phyloP scores from a whole-genome alignment of 805 yeast species.

The Candida maesae region DNA sequence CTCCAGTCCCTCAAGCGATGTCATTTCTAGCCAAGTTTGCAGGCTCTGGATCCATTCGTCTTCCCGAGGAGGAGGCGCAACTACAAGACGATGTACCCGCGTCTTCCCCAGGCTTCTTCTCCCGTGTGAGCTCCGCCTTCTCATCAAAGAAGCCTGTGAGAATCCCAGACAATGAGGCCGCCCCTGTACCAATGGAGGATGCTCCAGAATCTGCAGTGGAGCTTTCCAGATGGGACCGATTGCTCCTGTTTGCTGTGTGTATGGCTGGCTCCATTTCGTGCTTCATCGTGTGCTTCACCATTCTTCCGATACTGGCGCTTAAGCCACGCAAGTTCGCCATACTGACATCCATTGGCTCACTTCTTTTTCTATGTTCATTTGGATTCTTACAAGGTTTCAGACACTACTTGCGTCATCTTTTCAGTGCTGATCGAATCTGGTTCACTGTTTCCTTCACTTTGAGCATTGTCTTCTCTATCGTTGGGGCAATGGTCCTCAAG shows the following conservation, averaged over 20 bases:
- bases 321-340: constrained; percentile 21
- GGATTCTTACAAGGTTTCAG: constrained; percentile 15
- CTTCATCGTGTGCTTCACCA: constrained; percentile 18
- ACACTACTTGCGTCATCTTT: constrained; percentile 12
- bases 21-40: constrained; percentile 8
- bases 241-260: constrained; percentile 18
- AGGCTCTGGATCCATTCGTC: constrained; percentile 11
- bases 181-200: constrained; percentile 4
- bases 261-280: constrained; percentile 21
- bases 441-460: constrained; percentile 12
- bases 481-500: constrained; percentile 12
- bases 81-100: constrained; percentile 1
- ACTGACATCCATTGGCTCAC: constrained; percentile 18
- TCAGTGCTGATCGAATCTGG: constrained; percentile 20
- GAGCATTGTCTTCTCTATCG: constrained; percentile 13
- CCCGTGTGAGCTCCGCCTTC: constrained; percentile 4
- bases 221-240: constrained; percentile 18
- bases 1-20: constrained; percentile 3
- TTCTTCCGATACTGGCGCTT: constrained; percentile 17
- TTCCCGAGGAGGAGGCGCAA: constrained; percentile 13
- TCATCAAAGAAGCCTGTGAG: neutral
- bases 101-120: constrained; percentile 3
- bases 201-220: constrained; percentile 4
- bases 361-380: constrained; percentile 17
- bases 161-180: constrained; percentile 4